These are phyloP conservation scores for Hyphopichia wangnamkhiaoensis DNA, from an alignment of 1,139 yeast genomes.

Conservation along the genomic window DNA sequence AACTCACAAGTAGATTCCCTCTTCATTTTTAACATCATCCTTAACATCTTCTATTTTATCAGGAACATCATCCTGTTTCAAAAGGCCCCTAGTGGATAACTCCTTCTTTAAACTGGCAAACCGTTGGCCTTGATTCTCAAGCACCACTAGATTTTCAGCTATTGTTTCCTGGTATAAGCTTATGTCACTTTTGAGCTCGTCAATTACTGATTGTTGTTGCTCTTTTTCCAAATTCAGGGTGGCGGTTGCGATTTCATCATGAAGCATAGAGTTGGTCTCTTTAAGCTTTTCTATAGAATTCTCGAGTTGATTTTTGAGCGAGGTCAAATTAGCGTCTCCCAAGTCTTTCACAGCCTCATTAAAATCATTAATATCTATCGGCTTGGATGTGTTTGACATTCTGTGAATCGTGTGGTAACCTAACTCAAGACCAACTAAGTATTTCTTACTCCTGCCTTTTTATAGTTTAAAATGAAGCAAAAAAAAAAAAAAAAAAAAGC, in stretches of 20 bases:
- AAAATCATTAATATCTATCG: conserved; percentile 32
- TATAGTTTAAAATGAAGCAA: background rate
- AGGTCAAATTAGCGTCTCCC: conserved; percentile 30
- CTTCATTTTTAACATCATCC: conserved; percentile 8
- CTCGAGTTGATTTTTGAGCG: conserved; percentile 25
- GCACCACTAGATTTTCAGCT: conserved; percentile 34
- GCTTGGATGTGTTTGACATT: conserved; percentile 21
- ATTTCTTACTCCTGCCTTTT: background rate
- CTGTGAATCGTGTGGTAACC: too few relatives aligned
- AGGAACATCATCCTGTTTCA: conserved; percentile 7
- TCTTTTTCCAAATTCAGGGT: conserved; percentile 11
- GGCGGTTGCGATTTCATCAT: conserved; percentile 23
- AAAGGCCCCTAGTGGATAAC: conserved; percentile 27
- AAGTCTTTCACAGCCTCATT: conserved; percentile 32
- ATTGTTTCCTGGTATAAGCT: conserved; percentile 31
- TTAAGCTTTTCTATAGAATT: conserved; percentile 29
- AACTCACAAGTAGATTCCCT: conserved; percentile 13
- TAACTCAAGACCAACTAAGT: too few relatives aligned
- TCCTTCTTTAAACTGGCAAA: conserved; percentile 25
- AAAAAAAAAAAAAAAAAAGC: too few relatives aligned
- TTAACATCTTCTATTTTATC: conserved; percentile 6
- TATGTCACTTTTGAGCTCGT: conserved; percentile 22
- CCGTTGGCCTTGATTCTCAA: conserved; percentile 28
- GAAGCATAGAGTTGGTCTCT: conserved; percentile 33
- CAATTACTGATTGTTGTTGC: conserved; percentile 11